Percentiles rank a stretch among this genome's conserved stretches.
These are phyloP conservation scores for Raddia guianensis DNA, from an alignment of 176 grass and related monocot species.

Conservation along the genomic window DNA sequence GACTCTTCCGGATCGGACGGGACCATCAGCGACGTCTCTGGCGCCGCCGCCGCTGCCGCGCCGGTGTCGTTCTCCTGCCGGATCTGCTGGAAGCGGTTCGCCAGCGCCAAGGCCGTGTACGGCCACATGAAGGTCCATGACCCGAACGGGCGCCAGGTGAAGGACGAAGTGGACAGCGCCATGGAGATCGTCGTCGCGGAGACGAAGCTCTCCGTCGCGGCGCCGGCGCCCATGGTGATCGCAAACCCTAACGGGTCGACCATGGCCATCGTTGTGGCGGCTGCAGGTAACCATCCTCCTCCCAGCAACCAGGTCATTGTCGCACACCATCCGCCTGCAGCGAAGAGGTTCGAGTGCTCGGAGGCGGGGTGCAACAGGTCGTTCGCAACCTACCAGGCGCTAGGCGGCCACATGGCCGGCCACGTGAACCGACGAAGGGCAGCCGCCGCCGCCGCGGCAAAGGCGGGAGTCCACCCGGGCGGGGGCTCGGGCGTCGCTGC, in stretches of 20 bases:
- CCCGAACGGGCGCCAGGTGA: no score
- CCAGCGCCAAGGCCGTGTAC: no score
- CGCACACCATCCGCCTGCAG: no score
- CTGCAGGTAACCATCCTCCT: background rate
- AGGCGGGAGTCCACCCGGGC: background rate
- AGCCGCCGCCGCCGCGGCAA: background rate
- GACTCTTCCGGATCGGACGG: no score
- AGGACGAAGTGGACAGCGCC: background rate
- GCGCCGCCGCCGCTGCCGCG: no score
- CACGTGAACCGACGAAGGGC: constrained; percentile 38
- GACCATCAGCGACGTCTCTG: no score
- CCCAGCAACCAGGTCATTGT: background rate
- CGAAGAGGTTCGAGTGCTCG: constrained; percentile 25
- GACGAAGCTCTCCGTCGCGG: background rate
- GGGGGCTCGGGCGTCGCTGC: background rate
- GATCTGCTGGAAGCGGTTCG: no score
- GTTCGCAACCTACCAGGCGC: constrained; percentile 38
- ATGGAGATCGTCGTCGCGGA: background rate
- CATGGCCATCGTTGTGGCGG: background rate
- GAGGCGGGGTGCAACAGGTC: background rate
- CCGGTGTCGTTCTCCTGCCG: no score
- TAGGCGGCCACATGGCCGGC: constrained; percentile 48
- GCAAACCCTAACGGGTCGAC: background rate
- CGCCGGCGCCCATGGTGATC: background rate
- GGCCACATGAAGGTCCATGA: no score